A percentile compares a stretch with the other conserved stretches of the same genome.
phyloP scores from a whole-genome alignment of 2,329 filamentous ascomycete genomes.

The Colletotrichum viniferum region DNA sequence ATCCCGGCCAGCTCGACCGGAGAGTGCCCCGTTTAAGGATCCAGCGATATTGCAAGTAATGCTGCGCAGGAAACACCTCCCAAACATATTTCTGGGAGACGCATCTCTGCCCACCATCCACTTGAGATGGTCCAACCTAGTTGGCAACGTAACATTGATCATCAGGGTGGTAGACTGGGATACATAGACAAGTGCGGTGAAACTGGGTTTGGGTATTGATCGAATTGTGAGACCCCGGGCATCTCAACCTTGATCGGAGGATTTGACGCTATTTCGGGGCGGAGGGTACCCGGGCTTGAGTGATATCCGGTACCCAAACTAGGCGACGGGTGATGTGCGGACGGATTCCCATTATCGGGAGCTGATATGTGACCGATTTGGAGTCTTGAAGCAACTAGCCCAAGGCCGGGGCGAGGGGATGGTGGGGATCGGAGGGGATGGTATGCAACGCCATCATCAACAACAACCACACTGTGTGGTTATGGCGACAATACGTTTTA shows the following conservation, averaged over 20 bases:
- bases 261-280: neutral
- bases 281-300: neutral
- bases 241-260: neutral
- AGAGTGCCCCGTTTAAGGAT: neutral
- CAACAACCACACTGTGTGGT: neutral
- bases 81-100: neutral
- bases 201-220: neutral
- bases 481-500: neutral
- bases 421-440: neutral
- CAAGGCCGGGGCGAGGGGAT: neutral
- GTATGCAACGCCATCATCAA: neutral
- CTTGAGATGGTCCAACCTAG: conserved; percentile 4
- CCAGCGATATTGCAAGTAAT: neutral
- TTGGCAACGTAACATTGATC: neutral
- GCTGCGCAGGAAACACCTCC: neutral
- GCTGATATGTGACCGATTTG: neutral
- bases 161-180: neutral
- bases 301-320: neutral
- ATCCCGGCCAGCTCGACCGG: neutral
- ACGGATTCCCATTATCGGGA: neutral
- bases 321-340: neutral
- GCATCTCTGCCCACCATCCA: neutral
- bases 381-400: neutral
- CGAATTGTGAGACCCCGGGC: neutral
- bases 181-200: neutral